Percentiles rank a stretch among this genome's conserved stretches.
Evolutionary conservation across 192 early-diverging fungal genomes (phyloP).

Genomic region (Rhizophagus clarus): DNA sequence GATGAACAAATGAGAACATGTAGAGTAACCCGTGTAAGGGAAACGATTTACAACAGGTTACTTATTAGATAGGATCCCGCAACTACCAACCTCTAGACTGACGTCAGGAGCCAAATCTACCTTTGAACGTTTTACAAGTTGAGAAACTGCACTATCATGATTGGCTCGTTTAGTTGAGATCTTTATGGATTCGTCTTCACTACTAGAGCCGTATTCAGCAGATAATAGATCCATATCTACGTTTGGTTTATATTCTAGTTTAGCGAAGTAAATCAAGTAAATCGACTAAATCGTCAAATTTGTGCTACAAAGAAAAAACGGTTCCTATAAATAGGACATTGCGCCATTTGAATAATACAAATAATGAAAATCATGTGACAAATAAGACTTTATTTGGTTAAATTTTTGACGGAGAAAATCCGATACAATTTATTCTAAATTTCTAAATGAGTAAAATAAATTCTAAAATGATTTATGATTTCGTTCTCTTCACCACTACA

Average conservation of each 20-base stretch:
- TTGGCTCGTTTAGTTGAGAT: background rate
- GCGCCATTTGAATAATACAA: background rate
- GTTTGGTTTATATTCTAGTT: background rate
- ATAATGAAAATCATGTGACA: background rate
- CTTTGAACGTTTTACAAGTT: conserved; percentile 25
- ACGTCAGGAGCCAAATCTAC: conserved; percentile 57
- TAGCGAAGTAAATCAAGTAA: too few species aligned
- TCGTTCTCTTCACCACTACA: too few species aligned
- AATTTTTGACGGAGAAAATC: background rate
- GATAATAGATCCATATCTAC: conserved; percentile 4
- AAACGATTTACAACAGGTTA: background rate
- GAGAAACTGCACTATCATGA: background rate
- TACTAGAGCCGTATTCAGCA: background rate
- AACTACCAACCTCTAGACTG: conserved; percentile 49
- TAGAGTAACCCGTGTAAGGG: background rate
- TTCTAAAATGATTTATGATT: too few species aligned
- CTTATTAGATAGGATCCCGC: background rate
- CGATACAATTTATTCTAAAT: too few species aligned
- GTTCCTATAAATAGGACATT: too few species aligned
- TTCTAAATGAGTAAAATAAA: too few species aligned
- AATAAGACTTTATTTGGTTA: background rate
- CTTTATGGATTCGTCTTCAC: background rate
- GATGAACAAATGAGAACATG: background rate
- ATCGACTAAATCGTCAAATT: too few species aligned
- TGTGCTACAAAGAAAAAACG: too few species aligned